These are phyloP conservation scores for Sindora glabra DNA, from an alignment of 306 rosid species.

Conservation along the genomic window DNA sequence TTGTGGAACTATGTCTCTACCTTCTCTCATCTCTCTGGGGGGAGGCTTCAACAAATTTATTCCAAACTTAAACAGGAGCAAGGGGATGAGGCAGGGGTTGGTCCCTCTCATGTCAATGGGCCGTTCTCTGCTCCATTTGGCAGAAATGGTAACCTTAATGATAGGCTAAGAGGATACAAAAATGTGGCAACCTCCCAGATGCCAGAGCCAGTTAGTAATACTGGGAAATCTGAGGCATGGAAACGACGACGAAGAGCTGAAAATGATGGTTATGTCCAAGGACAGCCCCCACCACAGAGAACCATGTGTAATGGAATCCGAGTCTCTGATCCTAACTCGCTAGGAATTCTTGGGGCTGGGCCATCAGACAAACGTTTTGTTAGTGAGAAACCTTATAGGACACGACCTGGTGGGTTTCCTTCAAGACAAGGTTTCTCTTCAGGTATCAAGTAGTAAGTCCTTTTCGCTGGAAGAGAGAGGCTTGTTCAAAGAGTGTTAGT, in stretches of 20 bases:
- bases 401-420: constrained; percentile 59
- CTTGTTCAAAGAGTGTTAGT: constrained; percentile 36
- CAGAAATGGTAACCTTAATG: constrained; percentile 43
- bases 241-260: constrained; percentile 80
- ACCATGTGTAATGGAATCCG: constrained; percentile 42
- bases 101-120: constrained; percentile 71
- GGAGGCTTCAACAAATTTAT: constrained; percentile 86
- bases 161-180: constrained; percentile 53
- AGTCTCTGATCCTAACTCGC: constrained; percentile 57
- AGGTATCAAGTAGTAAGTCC: constrained; percentile 38
- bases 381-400: constrained; percentile 59
- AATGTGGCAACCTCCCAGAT: constrained; percentile 33
- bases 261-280: constrained; percentile 53
- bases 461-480: constrained; percentile 22
- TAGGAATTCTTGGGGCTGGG: constrained; percentile 97
- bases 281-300: constrained; percentile 57
- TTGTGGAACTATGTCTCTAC: constrained; percentile 98
- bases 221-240: constrained; percentile 82
- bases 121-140: constrained; percentile 46
- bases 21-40: constrained; percentile 93
- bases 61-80: constrained; percentile 81
- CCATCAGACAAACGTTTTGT: constrained; percentile 66
- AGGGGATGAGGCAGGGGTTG: constrained; percentile 58
- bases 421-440: constrained; percentile 57
- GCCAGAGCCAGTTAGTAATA: constrained; percentile 51